Conservation (phyloP, 176 grass and related monocot species). For the Hordeum vulgare region DNA sequence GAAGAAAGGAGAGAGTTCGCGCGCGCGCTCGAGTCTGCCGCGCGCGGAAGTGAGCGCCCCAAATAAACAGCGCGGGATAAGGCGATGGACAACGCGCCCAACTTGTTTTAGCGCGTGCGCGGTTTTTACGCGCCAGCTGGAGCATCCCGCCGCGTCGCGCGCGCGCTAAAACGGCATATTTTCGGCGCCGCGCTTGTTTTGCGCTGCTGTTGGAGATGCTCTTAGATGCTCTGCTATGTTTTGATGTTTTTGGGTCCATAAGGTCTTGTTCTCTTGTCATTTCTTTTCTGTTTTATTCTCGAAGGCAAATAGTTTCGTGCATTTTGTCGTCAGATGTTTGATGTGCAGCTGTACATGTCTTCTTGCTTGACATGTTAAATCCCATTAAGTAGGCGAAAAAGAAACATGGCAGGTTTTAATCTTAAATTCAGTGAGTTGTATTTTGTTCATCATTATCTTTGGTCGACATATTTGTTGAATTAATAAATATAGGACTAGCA, state of each 20-base stretch:
- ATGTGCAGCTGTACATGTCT: not conserved
- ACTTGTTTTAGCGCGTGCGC: too few relatives aligned
- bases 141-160: too few relatives aligned
- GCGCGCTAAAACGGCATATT: too few relatives aligned
- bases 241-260: slow-evolving; percentile 10
- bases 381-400: slow-evolving; percentile 8
- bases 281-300: not conserved
- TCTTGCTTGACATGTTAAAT: not conserved
- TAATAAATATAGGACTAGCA: not conserved
- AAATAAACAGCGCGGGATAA: too few relatives aligned
- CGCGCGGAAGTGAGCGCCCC: too few relatives aligned
- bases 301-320: not conserved
- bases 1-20: too few relatives aligned
- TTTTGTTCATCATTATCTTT: not conserved
- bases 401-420: not conserved
- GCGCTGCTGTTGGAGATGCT: too few relatives aligned
- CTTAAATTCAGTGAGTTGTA: not conserved
- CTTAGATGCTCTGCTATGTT: not conserved
- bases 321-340: not conserved
- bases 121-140: too few relatives aligned
- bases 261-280: not conserved
- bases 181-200: too few relatives aligned
- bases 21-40: too few relatives aligned
- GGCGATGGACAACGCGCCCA: too few relatives aligned
- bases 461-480: not conserved